Evolutionary conservation across 768 basidiomycete genomes (phyloP).

Genomic region (Russula foetens): DNA sequence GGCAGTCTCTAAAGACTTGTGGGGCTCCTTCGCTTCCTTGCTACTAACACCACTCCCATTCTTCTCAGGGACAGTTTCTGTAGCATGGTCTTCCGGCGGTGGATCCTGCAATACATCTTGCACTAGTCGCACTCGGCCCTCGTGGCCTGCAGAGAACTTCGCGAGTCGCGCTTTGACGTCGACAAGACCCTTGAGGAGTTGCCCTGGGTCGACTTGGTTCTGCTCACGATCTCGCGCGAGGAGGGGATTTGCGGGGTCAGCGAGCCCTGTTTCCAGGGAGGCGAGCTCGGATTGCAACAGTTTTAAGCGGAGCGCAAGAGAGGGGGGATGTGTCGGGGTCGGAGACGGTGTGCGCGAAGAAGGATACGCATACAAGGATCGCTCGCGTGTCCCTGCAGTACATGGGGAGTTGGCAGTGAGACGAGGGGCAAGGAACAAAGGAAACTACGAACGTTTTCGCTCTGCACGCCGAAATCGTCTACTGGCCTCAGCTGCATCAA

Average conservation of each 20-base stretch:
- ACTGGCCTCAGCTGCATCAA: conserved; percentile 58
- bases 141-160: conserved; percentile 54
- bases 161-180: conserved; percentile 65
- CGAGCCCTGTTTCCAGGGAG: conserved; percentile 74
- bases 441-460: conserved; percentile 34
- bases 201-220: conserved; percentile 59
- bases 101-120: conserved; percentile 41
- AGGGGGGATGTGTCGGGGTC: conserved; percentile 29
- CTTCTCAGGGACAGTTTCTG: conserved; percentile 12
- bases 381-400: conserved; percentile 33
- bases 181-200: conserved; percentile 68
- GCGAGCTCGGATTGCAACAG: conserved; percentile 69
- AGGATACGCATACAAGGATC: conserved; percentile 59
- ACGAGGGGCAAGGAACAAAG: not conserved
- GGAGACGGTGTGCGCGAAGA: conserved; percentile 50
- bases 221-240: conserved; percentile 51
- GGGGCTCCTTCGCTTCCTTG: conserved; percentile 9
- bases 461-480: conserved; percentile 68
- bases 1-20: conserved; percentile 26
- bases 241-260: conserved; percentile 69
- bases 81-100: conserved; percentile 25
- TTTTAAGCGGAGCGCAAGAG: conserved; percentile 35
- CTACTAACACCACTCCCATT: conserved; percentile 11
- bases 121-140: conserved; percentile 58
- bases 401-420: conserved; percentile 26